These are phyloP conservation scores for Fistulinella prunicolor DNA, from an alignment of 768 basidiomycete species.

Conservation along the genomic window DNA sequence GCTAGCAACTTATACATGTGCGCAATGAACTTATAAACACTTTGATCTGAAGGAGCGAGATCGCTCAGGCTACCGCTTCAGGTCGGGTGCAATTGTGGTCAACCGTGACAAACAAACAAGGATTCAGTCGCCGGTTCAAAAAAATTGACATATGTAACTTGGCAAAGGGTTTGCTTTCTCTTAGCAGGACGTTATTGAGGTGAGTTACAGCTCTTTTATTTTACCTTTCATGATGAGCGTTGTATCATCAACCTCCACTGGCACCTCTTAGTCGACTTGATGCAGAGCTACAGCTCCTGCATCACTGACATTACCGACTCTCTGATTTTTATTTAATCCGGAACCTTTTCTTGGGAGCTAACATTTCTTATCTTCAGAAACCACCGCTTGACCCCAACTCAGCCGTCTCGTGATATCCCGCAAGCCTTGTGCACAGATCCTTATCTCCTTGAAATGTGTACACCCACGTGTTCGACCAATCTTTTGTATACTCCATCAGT, in stretches of 20 bases:
- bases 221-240: slow-evolving; percentile 66
- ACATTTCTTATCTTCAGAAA: slow-evolving; percentile 16
- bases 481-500: slow-evolving; percentile 7
- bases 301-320: slow-evolving; percentile 78
- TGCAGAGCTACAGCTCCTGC: slow-evolving; percentile 40
- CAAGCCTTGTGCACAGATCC: background rate
- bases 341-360: slow-evolving; percentile 11
- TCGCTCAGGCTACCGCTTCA: no score
- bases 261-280: slow-evolving; percentile 93
- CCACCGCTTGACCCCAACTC: no score
- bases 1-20: no score
- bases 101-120: no score
- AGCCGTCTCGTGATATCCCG: no score
- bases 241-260: slow-evolving; percentile 68
- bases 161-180: background rate
- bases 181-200: background rate
- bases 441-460: slow-evolving; percentile 8
- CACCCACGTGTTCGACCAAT: slow-evolving; percentile 1
- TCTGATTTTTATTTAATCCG: slow-evolving; percentile 36
- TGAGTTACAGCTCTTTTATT: slow-evolving; percentile 16
- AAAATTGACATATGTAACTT: background rate
- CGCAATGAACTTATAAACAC: no score
- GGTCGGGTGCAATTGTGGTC: no score
- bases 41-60: no score
- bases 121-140: slow-evolving; percentile 24